These are phyloP conservation scores for Arthrobotrys conoides DNA, from an alignment of 2,329 filamentous ascomycete genomes.

Conservation along the genomic window DNA sequence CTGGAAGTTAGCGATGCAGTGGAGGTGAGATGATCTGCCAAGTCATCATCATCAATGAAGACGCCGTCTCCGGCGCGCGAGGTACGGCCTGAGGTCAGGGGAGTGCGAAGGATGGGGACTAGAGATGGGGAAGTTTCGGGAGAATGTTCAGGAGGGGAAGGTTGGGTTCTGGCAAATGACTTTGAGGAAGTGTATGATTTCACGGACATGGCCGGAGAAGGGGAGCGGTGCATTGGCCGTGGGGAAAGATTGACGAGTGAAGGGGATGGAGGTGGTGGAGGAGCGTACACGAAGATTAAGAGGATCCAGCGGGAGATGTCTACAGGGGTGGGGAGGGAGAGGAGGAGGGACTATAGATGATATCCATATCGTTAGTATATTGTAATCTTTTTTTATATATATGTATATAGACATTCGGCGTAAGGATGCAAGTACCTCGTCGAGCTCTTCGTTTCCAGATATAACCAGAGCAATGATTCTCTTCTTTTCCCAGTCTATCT, in stretches of 20 bases:
- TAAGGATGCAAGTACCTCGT: slow-evolving; percentile 35
- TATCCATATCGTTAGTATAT: slow-evolving; percentile 29
- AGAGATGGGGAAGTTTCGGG: slow-evolving; percentile 58
- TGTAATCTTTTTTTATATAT: not conserved
- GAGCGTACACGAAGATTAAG: slow-evolving; percentile 61
- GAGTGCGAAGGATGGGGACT: slow-evolving; percentile 44
- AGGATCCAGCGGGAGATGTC: slow-evolving; percentile 60
- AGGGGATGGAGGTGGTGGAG: slow-evolving; percentile 60
- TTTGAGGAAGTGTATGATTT: slow-evolving; percentile 58
- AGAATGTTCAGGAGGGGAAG: slow-evolving; percentile 55
- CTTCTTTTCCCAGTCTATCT: slow-evolving; percentile 60
- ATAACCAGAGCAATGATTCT: slow-evolving; percentile 52
- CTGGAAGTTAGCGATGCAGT: slow-evolving; percentile 60
- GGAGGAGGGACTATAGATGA: slow-evolving; percentile 51
- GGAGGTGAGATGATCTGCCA: slow-evolving; percentile 39
- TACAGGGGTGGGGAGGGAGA: slow-evolving; percentile 60
- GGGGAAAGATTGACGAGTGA: slow-evolving; percentile 60
- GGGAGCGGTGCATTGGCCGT: slow-evolving; percentile 54
- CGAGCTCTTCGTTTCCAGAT: slow-evolving; percentile 55
- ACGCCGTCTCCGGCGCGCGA: slow-evolving; percentile 44
- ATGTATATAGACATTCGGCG: not conserved
- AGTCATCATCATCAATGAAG: slow-evolving; percentile 37
- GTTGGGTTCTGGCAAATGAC: slow-evolving; percentile 58
- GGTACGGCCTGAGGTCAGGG: slow-evolving; percentile 53
- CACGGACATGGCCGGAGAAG: slow-evolving; percentile 52